Conservation (phyloP, 495 filamentous ascomycete genomes). For the Sabuloglossum arenarium region DNA sequence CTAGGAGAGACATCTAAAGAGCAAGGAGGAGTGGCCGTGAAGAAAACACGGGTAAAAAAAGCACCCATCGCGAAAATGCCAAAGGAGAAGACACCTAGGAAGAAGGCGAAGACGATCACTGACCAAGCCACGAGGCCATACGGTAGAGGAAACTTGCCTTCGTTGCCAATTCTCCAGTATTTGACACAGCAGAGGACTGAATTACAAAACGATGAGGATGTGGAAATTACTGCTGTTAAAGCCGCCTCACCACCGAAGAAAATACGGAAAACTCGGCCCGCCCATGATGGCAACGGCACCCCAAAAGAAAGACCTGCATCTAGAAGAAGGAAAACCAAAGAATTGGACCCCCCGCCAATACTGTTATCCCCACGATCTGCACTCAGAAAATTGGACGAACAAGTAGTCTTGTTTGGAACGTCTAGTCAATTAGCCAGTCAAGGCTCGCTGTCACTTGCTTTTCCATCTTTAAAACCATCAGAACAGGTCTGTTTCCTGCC, state of each 20-base stretch:
- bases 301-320: slow-evolving; percentile 13
- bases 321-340: slow-evolving; percentile 23
- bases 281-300: not conserved
- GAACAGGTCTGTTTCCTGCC: not conserved
- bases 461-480: not conserved
- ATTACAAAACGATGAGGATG: not conserved
- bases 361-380: slow-evolving; percentile 59
- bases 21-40: not conserved
- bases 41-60: slow-evolving; percentile 21
- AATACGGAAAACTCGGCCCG: slow-evolving; percentile 5
- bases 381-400: slow-evolving; percentile 39
- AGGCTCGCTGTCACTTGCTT: slow-evolving; percentile 11
- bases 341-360: slow-evolving; percentile 24
- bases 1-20: not conserved
- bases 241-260: slow-evolving; percentile 1
- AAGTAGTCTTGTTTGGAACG: slow-evolving; percentile 80
- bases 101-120: slow-evolving; percentile 68
- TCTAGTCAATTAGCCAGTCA: slow-evolving; percentile 66
- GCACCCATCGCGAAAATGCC: not conserved
- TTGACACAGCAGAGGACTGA: slow-evolving; percentile 8
- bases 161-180: slow-evolving; percentile 16
- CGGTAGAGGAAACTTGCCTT: slow-evolving; percentile 15
- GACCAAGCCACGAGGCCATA: slow-evolving; percentile 69
- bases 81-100: slow-evolving; percentile 32
- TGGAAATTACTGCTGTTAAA: not conserved